Base-by-base conservation (phyloP, 495 filamentous ascomycete genomes). In the Lichina pygmaea region DNA sequence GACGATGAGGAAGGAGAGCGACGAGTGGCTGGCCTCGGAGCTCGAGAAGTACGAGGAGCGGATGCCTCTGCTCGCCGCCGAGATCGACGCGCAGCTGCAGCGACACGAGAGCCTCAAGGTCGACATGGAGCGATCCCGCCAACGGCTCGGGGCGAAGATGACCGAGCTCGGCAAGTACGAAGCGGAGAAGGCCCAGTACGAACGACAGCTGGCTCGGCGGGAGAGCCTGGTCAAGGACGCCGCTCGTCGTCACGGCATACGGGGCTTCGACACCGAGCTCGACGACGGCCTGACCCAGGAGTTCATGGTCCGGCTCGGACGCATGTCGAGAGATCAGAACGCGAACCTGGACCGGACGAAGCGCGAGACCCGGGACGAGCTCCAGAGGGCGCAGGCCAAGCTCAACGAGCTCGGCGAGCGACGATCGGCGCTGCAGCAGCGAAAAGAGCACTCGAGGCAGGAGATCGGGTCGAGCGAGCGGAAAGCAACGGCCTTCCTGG, bases 101-200 rank as follows among this genome's bases (percentile, higher is more conserved):
- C 58, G 67, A 37, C 83, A 81, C 51, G 60, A 66, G 46, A 68
- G 76, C 31, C 65, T 91, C 12, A 70, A 72, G 44, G 58, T 64
- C 12, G 68, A 70, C 17, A 70, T 86, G 6, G 71, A 78, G 41
- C 53, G 59, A 2, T 57, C 60, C 36, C 73, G 78, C 7, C 58
- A 64, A 17, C 54, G 64, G 8, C 61, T 86, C 30, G 73, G 73
- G 4, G 58, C 62, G 37, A 94, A 93, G 58, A 73, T 83, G 41
- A 72, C 75, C 11, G 89, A 94, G 55, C 67, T 74, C 52, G 89
- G 89, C 32, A 82, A 76, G 53, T 73, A 75, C 53, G 73, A 89
- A 57, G 84, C 86, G 7, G 74, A 93, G 55, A 81, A 85, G 57
- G 75, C 77, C 53, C 78, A 77, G 49, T 84, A 86, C 52, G 83